These are phyloP conservation scores for Candida nitratophila DNA, from an alignment of 805 yeast genomes.

Conservation along the genomic window DNA sequence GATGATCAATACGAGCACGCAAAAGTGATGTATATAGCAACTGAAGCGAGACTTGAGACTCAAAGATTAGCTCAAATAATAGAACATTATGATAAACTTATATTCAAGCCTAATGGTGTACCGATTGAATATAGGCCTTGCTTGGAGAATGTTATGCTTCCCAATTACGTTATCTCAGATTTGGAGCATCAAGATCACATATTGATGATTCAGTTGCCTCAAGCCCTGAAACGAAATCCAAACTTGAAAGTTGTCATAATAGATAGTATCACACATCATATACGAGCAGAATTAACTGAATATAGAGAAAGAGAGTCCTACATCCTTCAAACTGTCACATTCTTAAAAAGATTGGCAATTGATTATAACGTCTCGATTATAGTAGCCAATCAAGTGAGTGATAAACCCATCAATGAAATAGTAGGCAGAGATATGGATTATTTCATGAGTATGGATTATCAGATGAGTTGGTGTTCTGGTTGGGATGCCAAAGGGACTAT, in stretches of 20 bases:
- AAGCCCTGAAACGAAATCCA: constrained; percentile 32
- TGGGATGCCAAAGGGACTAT: constrained; percentile 46
- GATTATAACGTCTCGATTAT: constrained; percentile 51
- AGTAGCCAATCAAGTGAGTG: constrained; percentile 76
- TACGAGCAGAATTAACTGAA: constrained; percentile 52
- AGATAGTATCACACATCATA: constrained; percentile 81
- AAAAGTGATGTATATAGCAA: constrained; percentile 64
- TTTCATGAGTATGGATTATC: constrained; percentile 48
- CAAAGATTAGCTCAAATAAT: constrained; percentile 47
- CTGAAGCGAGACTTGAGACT: constrained; percentile 71
- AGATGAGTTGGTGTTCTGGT: constrained; percentile 66
- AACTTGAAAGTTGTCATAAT: constrained; percentile 53
- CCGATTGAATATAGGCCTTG: constrained; percentile 23
- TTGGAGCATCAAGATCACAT: constrained; percentile 71
- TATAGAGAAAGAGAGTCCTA: constrained; percentile 36
- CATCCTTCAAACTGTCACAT: constrained; percentile 35
- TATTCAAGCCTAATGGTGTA: constrained; percentile 29
- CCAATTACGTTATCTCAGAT: constrained; percentile 31
- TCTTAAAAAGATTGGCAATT: constrained; percentile 42
- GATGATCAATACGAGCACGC: constrained; percentile 7
- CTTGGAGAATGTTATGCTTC: constrained; percentile 21
- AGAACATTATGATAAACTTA: constrained; percentile 17
- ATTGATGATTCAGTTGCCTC: constrained; percentile 61
- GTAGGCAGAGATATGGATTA: constrained; percentile 24
- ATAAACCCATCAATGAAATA: constrained; percentile 35